Evolutionary conservation across 2,329 filamentous ascomycete species (phyloP).

Genomic region (Diaporthe aspalathi): DNA sequence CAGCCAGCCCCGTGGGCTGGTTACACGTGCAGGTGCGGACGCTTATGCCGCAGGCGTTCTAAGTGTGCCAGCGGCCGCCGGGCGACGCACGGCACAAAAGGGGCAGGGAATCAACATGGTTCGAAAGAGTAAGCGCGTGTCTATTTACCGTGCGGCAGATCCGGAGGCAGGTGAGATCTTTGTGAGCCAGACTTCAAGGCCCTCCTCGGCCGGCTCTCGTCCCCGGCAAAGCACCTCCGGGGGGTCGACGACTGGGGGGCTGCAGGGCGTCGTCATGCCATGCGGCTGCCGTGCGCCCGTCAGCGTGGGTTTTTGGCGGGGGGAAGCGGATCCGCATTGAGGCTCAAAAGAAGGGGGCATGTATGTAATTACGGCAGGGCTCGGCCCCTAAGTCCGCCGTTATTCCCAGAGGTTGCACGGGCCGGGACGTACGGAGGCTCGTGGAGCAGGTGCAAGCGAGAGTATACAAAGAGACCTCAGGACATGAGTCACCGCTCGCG

Average conservation of each 20-base stretch:
- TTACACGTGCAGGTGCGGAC: constrained; percentile 9
- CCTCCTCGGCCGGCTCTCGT: background rate
- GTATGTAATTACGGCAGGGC: constrained; percentile 14
- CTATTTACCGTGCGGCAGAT: background rate
- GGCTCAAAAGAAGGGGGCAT: background rate
- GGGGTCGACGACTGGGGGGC: background rate
- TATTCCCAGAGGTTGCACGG: background rate
- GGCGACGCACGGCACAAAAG: background rate
- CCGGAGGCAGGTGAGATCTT: constrained; percentile 9
- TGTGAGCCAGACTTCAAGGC: constrained; percentile 9
- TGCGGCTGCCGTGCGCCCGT: constrained; percentile 13
- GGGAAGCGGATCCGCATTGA: constrained; percentile 16
- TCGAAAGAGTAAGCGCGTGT: background rate
- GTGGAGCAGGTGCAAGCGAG: background rate
- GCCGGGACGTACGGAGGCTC: background rate
- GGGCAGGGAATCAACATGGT: too few relatives aligned
- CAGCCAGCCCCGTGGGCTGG: background rate
- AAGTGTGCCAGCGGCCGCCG: background rate
- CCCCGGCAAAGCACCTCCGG: background rate
- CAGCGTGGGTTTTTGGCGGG: background rate
- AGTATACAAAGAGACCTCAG: background rate
- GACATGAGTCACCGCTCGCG: background rate
- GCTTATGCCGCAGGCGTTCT: background rate
- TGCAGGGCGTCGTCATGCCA: constrained; percentile 17
- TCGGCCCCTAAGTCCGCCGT: background rate